Base-by-base conservation (phyloP, 1,284 basidiomycete genomes). In the Bondarzewia mesenterica region DNA sequence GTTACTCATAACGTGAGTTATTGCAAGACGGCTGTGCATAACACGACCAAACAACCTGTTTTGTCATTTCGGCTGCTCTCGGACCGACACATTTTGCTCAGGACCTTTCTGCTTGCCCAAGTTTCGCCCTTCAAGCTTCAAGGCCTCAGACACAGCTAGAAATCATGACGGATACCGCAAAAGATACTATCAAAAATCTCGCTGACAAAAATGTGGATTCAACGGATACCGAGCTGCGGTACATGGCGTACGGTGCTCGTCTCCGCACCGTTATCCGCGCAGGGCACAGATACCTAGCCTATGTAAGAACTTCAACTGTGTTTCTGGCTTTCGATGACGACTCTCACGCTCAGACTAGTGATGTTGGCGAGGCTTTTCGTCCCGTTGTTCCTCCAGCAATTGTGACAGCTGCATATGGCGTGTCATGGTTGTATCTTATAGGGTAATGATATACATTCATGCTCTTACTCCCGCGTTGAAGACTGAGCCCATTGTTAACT, bases 311-410 rank as follows among this genome's bases (percentile, higher is more conserved):
- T 16, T 15, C 14, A 47, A 36, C 21, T 43, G 21, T 12, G 48
- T 52, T 35, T 39, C 38, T 46, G 29, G n/a, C 20, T 51, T 38
- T 35, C 38, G 57, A 57, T 59, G 42, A 48, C 52, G 20, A 20
- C 50, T 51, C 36, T 56, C 44, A 59, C 58, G 61, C 56, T 16
- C 67, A 85, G 78, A 90, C 89, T 20, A 89, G 86, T 67, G 93
- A 96, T 61, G 71, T 96, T 27, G 93, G 93, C 50, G 93, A 96
- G 67, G 89, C 92, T 0, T 93, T 96, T 67, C 76, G 93, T 25
- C 93, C 93, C 1, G 78, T 95, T 35, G 88, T 94, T 3, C 78
- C 79, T 15, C 89, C 91, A 0, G 77, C 70, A 56, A 58, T 90
- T 12, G 91, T 93, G n/a, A 78, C 77, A 2, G 84, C 83, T 26